Evolutionary conservation across 192 early-diverging fungal species (phyloP), one percentile per base, ranked within the genome.

Genomic region (Entomortierella parvispora): DNA sequence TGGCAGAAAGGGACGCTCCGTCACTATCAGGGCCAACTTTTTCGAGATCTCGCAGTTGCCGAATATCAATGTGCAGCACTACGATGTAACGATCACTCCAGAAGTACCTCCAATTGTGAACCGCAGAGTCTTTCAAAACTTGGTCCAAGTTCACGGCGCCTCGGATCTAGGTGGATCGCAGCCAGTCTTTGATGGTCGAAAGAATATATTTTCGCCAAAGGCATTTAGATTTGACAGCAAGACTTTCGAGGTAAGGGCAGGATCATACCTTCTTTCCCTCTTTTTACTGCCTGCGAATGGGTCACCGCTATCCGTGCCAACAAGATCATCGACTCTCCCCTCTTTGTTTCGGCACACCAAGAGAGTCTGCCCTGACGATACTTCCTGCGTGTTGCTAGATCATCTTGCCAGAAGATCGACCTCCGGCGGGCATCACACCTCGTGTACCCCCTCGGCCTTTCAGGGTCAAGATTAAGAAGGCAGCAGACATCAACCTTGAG

Each of bases 151-250:
- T 17, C 65, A 86, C 61, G 71, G 84, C 11, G 68, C 81, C 20
- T 83, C 83, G 25, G 85, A 80, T 4, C 85, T 96, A 4, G 80
- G 80, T 7, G 85, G 87, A n/a, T 81, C 88, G 32, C 62, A 77
- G 18, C 86, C 92, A 47, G 90, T 97, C 2, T 98, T 87, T 81
- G 96, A 98, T 70, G 92, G 94, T 9, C 82, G 93, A 32, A 90
- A 91, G 77, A 94, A 94, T 45, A 86, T 96, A 1, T 97, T 91
- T 65, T 66, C 91, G 2, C 76, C 89, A 0, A 81, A 81, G 47
- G 53, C 56, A 0, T 79, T 95, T 31, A 81, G 84, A n/a, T 84
- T 92, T 10, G 81, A 85, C 0, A 70, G 82, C 14, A 70, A 68
- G 15, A 82, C 83, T 0, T 95, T 93, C 52, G 86, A 92, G 9